Evolutionary conservation across 1,139 yeast species (phyloP), one percentile per base, ranked within the genome.

Genomic region (Protomyces inundatus): DNA sequence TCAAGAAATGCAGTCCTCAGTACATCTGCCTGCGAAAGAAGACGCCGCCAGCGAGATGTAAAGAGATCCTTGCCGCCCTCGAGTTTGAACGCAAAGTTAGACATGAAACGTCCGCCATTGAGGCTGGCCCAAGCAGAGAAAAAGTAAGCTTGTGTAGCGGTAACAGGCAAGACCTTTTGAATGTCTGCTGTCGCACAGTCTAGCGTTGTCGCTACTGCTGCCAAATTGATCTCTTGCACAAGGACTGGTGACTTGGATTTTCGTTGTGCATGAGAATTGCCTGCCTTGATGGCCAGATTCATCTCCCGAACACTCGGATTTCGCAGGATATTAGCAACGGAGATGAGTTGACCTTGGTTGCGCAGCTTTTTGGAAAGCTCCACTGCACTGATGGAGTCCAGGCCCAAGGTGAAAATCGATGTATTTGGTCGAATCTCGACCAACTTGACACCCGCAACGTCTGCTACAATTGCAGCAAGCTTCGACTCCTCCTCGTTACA

Each of bases 361-460:
- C 69, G 63, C 14, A 69, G 61, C 23, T 16, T 14, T 10, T 57
- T 55, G 3, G 69, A 65, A 9, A 68, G 64, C 30, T 55, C 52
- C 46, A 69, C 69, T 34, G 69, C 70, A 35, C 66, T 61, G 46
- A 69, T 69, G 10, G 71, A 69, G 45, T 69, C 71, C 36, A 69
- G 45, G 5, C 71, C 71, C 53, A 68, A 37, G 4, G 64, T 61
- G 42, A 66, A 69, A 5, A 69, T 60, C 6, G 67, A 63, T 5
- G 64, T 64, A 12, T 48, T 32, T 35, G 54, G 65, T 10, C 40
- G 12, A 4, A 69, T 55, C 3, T 33, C 32, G 9, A 35, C 53
- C 12, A 35, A 58, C 5, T 52, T 33, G 2, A 67, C 36, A 7
- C 62, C 55, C 6, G 69, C 54, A 6, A 66, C 39, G 7, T 50